Evolutionary conservation across 495 filamentous ascomycete genomes (phyloP), one percentile per base, ranked within the genome.

Genomic region (Margaritispora aquatica): DNA sequence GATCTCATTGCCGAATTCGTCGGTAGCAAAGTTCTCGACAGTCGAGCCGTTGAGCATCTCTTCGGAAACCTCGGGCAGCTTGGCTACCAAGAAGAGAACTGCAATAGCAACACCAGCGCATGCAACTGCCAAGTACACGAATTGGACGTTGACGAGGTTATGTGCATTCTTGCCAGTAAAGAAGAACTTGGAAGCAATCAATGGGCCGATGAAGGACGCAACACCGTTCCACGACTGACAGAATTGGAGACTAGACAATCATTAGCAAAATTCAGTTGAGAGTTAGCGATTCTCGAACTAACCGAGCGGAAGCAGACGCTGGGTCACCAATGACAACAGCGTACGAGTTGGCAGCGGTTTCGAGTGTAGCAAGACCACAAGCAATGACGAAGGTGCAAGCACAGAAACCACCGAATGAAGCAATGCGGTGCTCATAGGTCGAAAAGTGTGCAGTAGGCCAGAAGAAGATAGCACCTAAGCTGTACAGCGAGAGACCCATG

Each of bases 181-280:
- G 73, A 89, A 88, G 29, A 84, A 84, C 55, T 82, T 84, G 11
- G 84, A 81, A 2, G 83, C 88, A 20, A 91, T 74, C 0, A 88
- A 72, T 0, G 84, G 84, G 24, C 80, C 85, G 46, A 90, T 74
- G 46, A 89, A 84, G n/a, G 84, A 84, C 17, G 86, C 83, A 41
- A 89, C 76, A 13, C 79, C 88, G 59, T 89, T 85, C 55, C 89
- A 78, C 11, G 77, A 84, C 63, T 89, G 86, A 3, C 85, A 80
- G 22, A 88, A 68, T 55, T 88, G 82, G 55, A 90, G 79, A 27
- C 87, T 44, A n/a, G 15, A 44, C 3, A 8, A n/a, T 15, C 2
- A 17, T 44, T 44, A 44, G 38, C 8, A 44, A n/a, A 5, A 13
- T 34, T 8, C 19, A 15, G 10, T 3, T 15, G 2, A 44, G 38